These are phyloP conservation scores for Erigeron philadelphicus DNA, from an alignment of 140 eudicot genomes.

Conservation along the genomic window DNA sequence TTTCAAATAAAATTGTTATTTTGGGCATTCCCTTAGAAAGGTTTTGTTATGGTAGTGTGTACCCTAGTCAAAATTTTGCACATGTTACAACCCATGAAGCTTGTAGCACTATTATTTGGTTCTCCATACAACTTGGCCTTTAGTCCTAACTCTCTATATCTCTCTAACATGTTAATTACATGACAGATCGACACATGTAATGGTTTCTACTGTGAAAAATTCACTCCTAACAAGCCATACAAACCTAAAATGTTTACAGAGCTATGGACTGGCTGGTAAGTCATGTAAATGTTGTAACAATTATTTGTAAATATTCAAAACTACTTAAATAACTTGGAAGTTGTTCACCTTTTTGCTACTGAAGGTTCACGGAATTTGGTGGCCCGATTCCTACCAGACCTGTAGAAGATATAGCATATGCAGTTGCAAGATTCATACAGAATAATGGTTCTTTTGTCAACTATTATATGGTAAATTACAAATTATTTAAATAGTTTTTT, in stretches of 20 bases:
- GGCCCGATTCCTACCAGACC: constrained; percentile 76
- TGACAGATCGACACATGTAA: constrained; percentile 91
- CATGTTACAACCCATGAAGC: constrained; percentile 16
- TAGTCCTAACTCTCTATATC: constrained; percentile 12
- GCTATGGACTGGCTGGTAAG: constrained; percentile 92
- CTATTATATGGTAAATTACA: constrained; percentile 69
- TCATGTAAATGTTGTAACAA: constrained; percentile 26
- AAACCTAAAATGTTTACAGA: constrained; percentile 97
- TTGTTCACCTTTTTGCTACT: not conserved
- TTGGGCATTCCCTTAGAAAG: not conserved
- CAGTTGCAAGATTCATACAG: constrained; percentile 79
- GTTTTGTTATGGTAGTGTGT: not conserved
- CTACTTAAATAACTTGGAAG: not conserved
- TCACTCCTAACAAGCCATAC: constrained; percentile 56
- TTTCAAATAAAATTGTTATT: not conserved
- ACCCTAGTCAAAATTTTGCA: constrained; percentile 2
- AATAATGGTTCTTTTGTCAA: constrained; percentile 75
- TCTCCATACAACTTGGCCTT: constrained; percentile 19
- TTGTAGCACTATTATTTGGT: constrained; percentile 3
- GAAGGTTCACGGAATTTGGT: constrained; percentile 82
- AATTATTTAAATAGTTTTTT: not conserved
- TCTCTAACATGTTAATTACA: constrained; percentile 31
- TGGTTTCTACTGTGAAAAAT: constrained; percentile 89
- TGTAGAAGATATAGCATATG: constrained; percentile 78
- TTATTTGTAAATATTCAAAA: constrained; percentile 9